Conservation (phyloP, 805 yeast species). For the Candida sanyiensis region DNA sequence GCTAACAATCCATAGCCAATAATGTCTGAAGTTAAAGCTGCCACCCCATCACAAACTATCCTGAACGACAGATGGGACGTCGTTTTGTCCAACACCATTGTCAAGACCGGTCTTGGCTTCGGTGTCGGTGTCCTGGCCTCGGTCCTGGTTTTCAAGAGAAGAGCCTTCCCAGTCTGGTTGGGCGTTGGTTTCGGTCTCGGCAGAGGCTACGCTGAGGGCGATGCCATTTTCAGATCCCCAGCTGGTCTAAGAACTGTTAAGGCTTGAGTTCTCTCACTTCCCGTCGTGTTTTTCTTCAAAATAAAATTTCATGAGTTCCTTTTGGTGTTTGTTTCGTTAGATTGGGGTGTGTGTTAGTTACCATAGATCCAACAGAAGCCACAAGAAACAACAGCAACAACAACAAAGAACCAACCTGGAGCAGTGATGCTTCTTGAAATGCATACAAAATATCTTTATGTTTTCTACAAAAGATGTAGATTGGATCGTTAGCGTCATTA, state of each 20-base stretch:
- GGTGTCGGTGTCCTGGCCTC: conserved; percentile 95
- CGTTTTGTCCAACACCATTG: conserved; percentile 87
- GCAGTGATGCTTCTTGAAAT: conserved; percentile 4
- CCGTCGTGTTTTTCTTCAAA: not conserved
- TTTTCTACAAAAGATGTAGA: not conserved
- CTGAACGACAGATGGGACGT: conserved; percentile 87
- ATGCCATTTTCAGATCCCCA: conserved; percentile 84
- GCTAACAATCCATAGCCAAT: not conserved
- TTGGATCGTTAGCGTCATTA: conserved; percentile 8
- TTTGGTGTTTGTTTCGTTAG: conserved; percentile 6
- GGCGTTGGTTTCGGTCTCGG: conserved; percentile 98
- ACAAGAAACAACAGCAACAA: not conserved
- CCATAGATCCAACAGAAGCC: not conserved
- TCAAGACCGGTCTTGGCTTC: conserved; percentile 92
- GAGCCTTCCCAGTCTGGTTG: conserved; percentile 96
- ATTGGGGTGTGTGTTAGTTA: conserved; percentile 3
- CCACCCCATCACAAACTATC: conserved; percentile 49
- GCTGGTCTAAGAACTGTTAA: conserved; percentile 73
- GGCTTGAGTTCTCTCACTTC: conserved; percentile 37
- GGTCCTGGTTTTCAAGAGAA: conserved; percentile 82
- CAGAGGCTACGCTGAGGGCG: conserved; percentile 97
- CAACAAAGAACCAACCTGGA: not conserved
- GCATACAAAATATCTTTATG: conserved; percentile 8
- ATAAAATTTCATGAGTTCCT: conserved; percentile 1
- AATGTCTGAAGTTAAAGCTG: conserved; percentile 20